A percentile compares a stretch with the other conserved stretches of the same genome.
These are phyloP conservation scores for Alternaria conjuncta DNA, from an alignment of 2,329 filamentous ascomycete species.

Conservation along the genomic window DNA sequence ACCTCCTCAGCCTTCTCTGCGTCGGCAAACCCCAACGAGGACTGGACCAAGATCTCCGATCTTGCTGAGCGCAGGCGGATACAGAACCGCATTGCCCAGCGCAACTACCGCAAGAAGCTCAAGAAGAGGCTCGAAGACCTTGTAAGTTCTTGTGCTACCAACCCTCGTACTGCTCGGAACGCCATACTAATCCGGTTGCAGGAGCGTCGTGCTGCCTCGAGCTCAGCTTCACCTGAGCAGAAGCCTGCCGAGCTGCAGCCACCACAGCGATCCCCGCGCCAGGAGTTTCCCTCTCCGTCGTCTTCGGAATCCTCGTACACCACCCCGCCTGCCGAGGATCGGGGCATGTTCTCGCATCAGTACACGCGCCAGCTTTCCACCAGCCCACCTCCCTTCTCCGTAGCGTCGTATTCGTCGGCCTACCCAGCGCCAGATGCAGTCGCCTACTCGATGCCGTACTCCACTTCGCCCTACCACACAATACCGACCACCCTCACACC, in stretches of 20 bases:
- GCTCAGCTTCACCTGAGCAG: conserved; percentile 65
- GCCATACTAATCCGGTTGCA: conserved; percentile 24
- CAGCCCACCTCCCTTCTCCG: conserved; percentile 70
- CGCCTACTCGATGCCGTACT: conserved; percentile 64
- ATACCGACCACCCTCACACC: conserved; percentile 46
- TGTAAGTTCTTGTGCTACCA: conserved; percentile 25
- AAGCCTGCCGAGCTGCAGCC: conserved; percentile 60
- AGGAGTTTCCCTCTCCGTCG: conserved; percentile 46
- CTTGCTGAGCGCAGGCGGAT: conserved; percentile 91
- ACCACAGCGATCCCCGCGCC: conserved; percentile 44
- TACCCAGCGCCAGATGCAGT: conserved; percentile 72
- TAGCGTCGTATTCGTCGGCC: conserved; percentile 64
- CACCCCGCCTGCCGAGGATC: conserved; percentile 69
- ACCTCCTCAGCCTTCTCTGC: conserved; percentile 95
- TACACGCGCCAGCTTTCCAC: conserved; percentile 73
- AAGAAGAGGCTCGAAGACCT: conserved; percentile 88
- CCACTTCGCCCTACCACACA: conserved; percentile 49
- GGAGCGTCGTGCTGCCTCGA: conserved; percentile 75
- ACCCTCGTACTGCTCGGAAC: conserved; percentile 16
- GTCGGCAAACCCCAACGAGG: conserved; percentile 93
- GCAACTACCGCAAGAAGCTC: conserved; percentile 96
- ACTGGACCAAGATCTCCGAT: conserved; percentile 99
- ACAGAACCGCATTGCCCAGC: conserved; percentile 96
- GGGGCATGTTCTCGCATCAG: conserved; percentile 66
- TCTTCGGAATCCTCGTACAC: conserved; percentile 46